Evolutionary conservation across 2,329 filamentous ascomycete genomes (phyloP), one percentile per base, ranked within the genome.

Genomic region (Delphinella strobiligena): DNA sequence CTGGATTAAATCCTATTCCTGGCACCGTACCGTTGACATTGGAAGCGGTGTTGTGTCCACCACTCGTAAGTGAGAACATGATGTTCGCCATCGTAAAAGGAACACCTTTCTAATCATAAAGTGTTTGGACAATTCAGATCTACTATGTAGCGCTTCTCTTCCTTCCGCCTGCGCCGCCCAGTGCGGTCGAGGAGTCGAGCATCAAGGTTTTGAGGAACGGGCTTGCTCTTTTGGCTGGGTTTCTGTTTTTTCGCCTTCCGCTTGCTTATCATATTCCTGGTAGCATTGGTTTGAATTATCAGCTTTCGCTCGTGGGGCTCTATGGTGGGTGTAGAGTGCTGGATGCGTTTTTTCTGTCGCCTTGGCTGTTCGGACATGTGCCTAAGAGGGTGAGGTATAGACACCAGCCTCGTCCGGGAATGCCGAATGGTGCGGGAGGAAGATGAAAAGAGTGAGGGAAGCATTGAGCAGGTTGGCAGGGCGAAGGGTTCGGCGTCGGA

Each of bases 211-310:
- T 63, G n/a, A 55, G 61, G 2, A 63, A 60, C 35, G 37, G 47
- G 2, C 54, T 66, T 24, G 63, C 63, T 2, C 39, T 60, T 3
- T 36, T 51, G 10, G 57, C 63, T 2, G 59, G 56, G 0, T 45
- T 59, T 15, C 53, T 66, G 8, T 66, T 66, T 50, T 57, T 66
- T 36, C 55, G 62, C 4, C 46, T 66, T 11, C 62, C 63, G 11
- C 52, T 66, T 4, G 53, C 51, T 3, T 65, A 66, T 35, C 56
- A 66, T 47, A 59, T 64, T 4, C 61, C 62, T 4, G 62, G 62
- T 43, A 63, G 59, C 41, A 61, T 66, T 31, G 62, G 62, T n/a
- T 50, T 66, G 14, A 66, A 61, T 12, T 66, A 66, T 37, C 62
- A 66, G 39, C 58, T 66, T 12, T 59, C 60, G 4, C 56, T 66